A percentile compares a stretch with the other conserved stretches of the same genome.
These are phyloP conservation scores for Trapa bicornis DNA, from an alignment of 345 rosid genomes.

Conservation along the genomic window DNA sequence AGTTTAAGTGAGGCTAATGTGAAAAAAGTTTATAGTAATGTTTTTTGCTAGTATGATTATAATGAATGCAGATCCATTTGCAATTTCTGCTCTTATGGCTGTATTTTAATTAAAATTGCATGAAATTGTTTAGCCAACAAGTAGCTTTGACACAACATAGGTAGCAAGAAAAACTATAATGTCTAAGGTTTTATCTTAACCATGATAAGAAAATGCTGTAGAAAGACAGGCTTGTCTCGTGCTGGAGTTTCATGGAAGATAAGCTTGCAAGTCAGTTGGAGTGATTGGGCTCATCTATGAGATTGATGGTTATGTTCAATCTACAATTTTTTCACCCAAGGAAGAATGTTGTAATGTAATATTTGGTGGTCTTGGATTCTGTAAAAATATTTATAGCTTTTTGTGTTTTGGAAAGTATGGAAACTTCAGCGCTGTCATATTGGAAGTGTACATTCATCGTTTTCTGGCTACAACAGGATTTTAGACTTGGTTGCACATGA, in stretches of 20 bases:
- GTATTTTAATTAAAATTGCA: not conserved
- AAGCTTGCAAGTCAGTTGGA: not conserved
- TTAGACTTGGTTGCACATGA: not conserved
- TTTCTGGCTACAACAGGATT: too few species aligned
- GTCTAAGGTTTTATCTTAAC: not conserved
- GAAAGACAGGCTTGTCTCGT: not conserved
- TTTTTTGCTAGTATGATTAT: not conserved
- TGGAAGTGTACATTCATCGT: not conserved
- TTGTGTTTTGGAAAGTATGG: not conserved
- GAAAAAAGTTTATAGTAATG: not conserved
- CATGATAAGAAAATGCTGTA: not conserved
- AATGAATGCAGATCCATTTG: not conserved
- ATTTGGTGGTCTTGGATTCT: not conserved
- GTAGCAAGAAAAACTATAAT: not conserved
- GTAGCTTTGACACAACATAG: not conserved
- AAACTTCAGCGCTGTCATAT: not conserved
- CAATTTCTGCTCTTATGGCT: not conserved
- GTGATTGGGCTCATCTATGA: not conserved
- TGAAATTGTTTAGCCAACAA: not conserved
- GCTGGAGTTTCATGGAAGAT: not conserved
- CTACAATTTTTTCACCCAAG: not conserved
- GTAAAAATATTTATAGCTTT: not conserved
- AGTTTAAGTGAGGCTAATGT: not conserved
- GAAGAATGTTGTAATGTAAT: not conserved
- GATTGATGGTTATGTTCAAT: not conserved